Evolutionary conservation across 2,329 filamentous ascomycete species (phyloP), one percentile per base, ranked within the genome.

Genomic region (Fusarium subtropicale): DNA sequence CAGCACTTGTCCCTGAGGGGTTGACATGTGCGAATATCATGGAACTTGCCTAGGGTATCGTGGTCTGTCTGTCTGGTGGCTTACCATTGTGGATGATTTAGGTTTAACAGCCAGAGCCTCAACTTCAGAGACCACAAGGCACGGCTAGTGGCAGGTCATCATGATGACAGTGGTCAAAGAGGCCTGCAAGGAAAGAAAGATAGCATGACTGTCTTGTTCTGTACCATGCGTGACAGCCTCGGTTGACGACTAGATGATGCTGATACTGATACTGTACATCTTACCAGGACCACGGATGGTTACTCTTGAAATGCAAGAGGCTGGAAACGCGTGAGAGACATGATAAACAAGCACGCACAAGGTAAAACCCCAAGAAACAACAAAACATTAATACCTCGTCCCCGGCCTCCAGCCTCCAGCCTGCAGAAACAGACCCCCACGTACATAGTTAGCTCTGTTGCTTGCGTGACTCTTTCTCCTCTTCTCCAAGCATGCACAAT

Each of bases 361-460:
- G 33, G n/a, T 31, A 31, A 51, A 30, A 51, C 13, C 12, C 11
- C 24, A 47, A 57, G 22, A 53, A 31, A n/a, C 28, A 64, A 28
- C 16, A 28, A 22, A 22, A 28, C 48, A 51, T 51, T 33, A 33
- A 54, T 54, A 28, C 36, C 42, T 46, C 44, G 44, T 46, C 44
- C 28, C 18, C 44, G 10, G 28, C 28, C 11, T 45, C 62, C 52
- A 64, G 31, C 62, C 41, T 44, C 59, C 42, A 48, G 48, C 39
- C 10, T 54, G 42, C 52, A 63, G 54, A 58, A 31, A 36, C 47
- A 44, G 26, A 56, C 66, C 66, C 66, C 66, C 66, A 69, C 66
- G 66, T 33, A 54, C 24, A 10, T 44, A 44, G 30, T 22, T 28
- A 59, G 20, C 31, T 41, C 24, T 41, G 20, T 38, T 41, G 41